Base-by-base conservation (phyloP, 2,329 filamentous ascomycete genomes). In the Penicillium rolfsii region DNA sequence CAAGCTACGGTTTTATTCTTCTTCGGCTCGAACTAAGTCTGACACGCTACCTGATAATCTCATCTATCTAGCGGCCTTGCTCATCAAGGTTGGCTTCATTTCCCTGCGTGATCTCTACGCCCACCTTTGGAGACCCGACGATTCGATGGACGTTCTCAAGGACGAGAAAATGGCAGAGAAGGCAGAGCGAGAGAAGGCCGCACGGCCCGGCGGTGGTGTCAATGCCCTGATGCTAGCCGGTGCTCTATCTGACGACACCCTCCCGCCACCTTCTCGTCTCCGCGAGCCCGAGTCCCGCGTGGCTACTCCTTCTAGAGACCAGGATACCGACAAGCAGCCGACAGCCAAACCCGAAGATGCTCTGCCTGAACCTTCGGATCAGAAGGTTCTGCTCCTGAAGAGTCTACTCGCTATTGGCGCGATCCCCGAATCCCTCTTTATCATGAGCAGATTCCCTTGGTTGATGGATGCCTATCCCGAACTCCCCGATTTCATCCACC, bases 51-150 rank as follows among this genome's bases (percentile, higher is more conserved):
- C 95, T 0, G 91, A 95, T 41, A 99, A 99, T 69, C 83, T 99
- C 3, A 91, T 98, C 33, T 96, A 95, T 67, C 85, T 99, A 19
- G 90, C 93, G 0, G 93, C 95, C 1, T 84, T 98, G 36, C 85
- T 99, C 33, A 93, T 99, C 78, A 99, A 99, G 78, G 91, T 97
- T 66, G 96, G 95, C 1, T 99, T 99, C 75, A 91, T 99, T 61
- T 97, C 95, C 1, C 81, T 99, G 6, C 85, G 87, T 55, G 95
- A 99, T 72, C 81, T 99, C 1, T 98, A 97, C 74, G 89, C 93
- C 16, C 95, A 99, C 74, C 84, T 99, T 0, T 96, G 93, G 81
- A 92, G 95, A 7, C 80, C 85, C 0, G 95, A 98, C 66, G 88
- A 91, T 35, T 83, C 87, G 4, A 98, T 99, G 94, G 85, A 90